Conservation (phyloP, 495 filamentous ascomycete genomes). For the Penicillium coffeae region DNA sequence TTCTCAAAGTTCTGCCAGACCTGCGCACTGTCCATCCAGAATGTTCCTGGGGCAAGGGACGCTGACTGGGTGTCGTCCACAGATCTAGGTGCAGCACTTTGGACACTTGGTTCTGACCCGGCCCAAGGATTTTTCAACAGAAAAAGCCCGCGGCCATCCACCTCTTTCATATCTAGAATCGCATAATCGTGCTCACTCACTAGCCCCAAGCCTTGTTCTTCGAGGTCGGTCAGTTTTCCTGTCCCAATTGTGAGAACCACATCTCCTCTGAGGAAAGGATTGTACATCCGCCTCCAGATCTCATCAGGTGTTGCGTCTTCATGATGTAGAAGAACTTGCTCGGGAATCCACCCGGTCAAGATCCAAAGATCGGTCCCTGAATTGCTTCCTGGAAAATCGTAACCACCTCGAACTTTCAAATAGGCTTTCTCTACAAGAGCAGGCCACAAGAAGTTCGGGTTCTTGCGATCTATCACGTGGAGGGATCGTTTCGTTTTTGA, state of each 20-base stretch:
- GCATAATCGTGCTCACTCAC: slow-evolving; percentile 92
- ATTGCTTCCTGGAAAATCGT: slow-evolving; percentile 98
- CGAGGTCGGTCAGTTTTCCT: slow-evolving; percentile 65
- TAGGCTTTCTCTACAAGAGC: slow-evolving; percentile 96
- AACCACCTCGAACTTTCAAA: slow-evolving; percentile 92
- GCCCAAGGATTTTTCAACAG: slow-evolving; percentile 97
- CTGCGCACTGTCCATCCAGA: slow-evolving; percentile 87
- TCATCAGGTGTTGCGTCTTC: slow-evolving; percentile 71
- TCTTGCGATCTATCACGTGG: slow-evolving; percentile 83
- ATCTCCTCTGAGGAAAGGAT: slow-evolving; percentile 71
- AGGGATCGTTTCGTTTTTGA: slow-evolving; percentile 69
- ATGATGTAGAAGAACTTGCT: slow-evolving; percentile 85
- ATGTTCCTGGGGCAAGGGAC: slow-evolving; percentile 59
- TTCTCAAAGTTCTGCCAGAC: slow-evolving; percentile 89
- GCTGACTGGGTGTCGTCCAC: slow-evolving; percentile 9
- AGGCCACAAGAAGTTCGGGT: slow-evolving; percentile 79
- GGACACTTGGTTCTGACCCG: slow-evolving; percentile 49
- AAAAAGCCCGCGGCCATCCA: slow-evolving; percentile 58
- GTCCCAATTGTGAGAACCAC: slow-evolving; percentile 89
- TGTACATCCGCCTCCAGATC: slow-evolving; percentile 75
- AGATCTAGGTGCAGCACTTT: slow-evolving; percentile 6
- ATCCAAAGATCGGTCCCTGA: slow-evolving; percentile 91
- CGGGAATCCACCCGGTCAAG: slow-evolving; percentile 92
- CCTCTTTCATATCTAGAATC: slow-evolving; percentile 72
- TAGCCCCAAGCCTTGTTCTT: slow-evolving; percentile 77